A percentile compares a stretch with the other conserved stretches of the same genome.
Conservation (phyloP, 805 yeast genomes). For the Kregervanrija pseudodelftensis region DNA sequence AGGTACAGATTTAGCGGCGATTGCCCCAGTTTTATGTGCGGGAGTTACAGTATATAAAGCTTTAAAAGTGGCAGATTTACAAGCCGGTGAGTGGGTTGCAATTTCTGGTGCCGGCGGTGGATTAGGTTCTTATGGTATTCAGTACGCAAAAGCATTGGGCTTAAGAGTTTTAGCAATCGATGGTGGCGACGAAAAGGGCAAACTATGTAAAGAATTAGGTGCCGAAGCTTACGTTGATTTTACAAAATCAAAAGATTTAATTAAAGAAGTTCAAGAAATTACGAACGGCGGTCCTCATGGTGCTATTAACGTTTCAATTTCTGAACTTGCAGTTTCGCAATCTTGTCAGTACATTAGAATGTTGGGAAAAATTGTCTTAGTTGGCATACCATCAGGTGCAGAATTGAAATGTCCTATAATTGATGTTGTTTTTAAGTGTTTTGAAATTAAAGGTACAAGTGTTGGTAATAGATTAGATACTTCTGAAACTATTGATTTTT, state of each 20-base stretch:
- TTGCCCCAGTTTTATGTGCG: constrained; percentile 29
- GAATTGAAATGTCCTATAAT: constrained; percentile 2
- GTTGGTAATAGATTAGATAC: constrained; percentile 6
- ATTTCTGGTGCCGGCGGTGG: constrained; percentile 8
- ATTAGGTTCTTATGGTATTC: constrained; percentile 4
- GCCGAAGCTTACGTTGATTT: constrained; percentile 5
- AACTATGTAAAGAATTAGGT: constrained; percentile 2
- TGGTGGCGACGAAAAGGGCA: constrained; percentile 6
- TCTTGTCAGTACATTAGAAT: constrained; percentile 5
- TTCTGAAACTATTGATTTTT: constrained; percentile 6
- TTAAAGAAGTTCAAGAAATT: constrained; percentile 1
- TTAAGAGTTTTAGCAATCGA: constrained; percentile 4
- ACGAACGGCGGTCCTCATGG: constrained; percentile 7
- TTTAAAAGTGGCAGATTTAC: constrained; percentile 12
- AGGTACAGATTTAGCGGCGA: constrained; percentile 2
- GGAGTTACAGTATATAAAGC: constrained; percentile 43
- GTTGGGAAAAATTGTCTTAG: constrained; percentile 24
- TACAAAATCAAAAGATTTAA: constrained; percentile 4
- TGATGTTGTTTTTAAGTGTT: constrained; percentile 4
- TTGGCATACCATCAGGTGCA: constrained; percentile 12
- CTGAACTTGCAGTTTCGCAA: constrained; percentile 4
- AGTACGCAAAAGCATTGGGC: constrained; percentile 5
- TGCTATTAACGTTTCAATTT: constrained; percentile 12
- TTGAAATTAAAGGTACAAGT: constrained; percentile 4
- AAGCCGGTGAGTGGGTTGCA: constrained; percentile 5